Evolutionary conservation across 1,284 basidiomycete species (phyloP).

Genomic region (Cutaneotrichosporon curvatum): DNA sequence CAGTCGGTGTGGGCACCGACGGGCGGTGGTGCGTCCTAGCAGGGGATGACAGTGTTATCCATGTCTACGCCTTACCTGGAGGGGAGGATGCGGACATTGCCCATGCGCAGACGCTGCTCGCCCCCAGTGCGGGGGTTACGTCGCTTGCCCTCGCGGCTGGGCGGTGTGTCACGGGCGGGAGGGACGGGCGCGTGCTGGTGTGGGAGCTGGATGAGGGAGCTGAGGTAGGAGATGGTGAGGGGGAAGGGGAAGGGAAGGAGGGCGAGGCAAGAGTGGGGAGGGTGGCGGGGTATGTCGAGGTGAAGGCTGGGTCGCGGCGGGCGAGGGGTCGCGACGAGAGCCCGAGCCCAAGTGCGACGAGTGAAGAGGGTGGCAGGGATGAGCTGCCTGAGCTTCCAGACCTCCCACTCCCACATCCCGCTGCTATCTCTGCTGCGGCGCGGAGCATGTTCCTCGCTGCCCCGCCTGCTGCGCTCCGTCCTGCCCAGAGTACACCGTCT

Average conservation of each 20-base stretch:
- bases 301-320: conserved; percentile 22
- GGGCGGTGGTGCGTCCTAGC: conserved; percentile 44
- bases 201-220: conserved; percentile 40
- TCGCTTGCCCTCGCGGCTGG: conserved; percentile 33
- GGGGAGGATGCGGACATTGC: conserved; percentile 12
- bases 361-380: neutral
- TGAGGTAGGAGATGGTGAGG: neutral
- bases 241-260: conserved; percentile 5
- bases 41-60: conserved; percentile 40
- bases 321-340: neutral
- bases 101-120: conserved; percentile 40
- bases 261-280: conserved; percentile 21
- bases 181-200: conserved; percentile 41
- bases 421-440: conserved; percentile 37
- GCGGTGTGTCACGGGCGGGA: conserved; percentile 36
- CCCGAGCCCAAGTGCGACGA: too few relatives aligned
- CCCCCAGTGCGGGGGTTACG: conserved; percentile 35
- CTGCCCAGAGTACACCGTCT: neutral
- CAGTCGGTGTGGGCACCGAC: conserved; percentile 38
- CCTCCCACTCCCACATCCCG: conserved; percentile 29
- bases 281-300: conserved; percentile 39
- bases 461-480: conserved; percentile 19
- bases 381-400: too few relatives aligned
- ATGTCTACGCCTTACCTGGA: conserved; percentile 41
- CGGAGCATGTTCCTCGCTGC: conserved; percentile 34